Conservation (phyloP, 2,329 filamentous ascomycete species). For the Pseudogymnoascus sp. region DNA sequence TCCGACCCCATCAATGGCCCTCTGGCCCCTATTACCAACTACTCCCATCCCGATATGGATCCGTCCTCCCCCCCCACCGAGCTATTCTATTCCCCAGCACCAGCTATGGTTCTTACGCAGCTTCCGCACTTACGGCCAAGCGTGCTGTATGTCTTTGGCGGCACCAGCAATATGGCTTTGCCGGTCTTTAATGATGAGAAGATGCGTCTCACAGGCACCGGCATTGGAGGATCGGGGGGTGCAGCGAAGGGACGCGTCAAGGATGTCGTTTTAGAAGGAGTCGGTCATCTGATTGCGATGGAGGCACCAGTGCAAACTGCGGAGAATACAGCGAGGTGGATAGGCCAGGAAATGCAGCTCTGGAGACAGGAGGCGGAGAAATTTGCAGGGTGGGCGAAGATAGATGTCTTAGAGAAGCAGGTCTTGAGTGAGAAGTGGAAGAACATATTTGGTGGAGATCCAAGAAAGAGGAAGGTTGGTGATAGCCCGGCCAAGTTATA, state of each 20-base stretch:
- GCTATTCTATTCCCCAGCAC: conserved; percentile 61
- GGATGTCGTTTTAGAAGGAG: conserved; percentile 52
- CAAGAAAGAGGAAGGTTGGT: conserved; percentile 16
- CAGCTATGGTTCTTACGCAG: conserved; percentile 43
- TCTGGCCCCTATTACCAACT: conserved; percentile 32
- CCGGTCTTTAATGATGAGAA: conserved; percentile 46
- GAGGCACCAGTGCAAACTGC: conserved; percentile 64
- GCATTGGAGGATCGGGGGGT: conserved; percentile 59
- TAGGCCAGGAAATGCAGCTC: conserved; percentile 45
- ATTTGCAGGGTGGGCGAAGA: conserved; percentile 39
- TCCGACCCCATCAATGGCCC: conserved; percentile 28
- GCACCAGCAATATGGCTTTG: conserved; percentile 45
- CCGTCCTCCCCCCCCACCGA: conserved; percentile 22
- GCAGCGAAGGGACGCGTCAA: conserved; percentile 55
- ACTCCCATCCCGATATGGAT: conserved; percentile 30
- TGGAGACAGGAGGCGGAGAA: conserved; percentile 49
- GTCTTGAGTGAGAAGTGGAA: conserved; percentile 47
- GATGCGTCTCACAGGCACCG: conserved; percentile 54
- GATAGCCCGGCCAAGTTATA: background rate
- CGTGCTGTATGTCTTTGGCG: conserved; percentile 62
- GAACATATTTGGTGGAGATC: conserved; percentile 23
- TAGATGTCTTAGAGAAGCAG: conserved; percentile 39
- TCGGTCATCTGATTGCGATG: conserved; percentile 78
- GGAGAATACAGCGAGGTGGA: conserved; percentile 46
- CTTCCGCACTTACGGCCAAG: conserved; percentile 55